These are phyloP conservation scores for Chamaenerion angustifolium DNA, from an alignment of 345 rosid genomes.

Conservation along the genomic window DNA sequence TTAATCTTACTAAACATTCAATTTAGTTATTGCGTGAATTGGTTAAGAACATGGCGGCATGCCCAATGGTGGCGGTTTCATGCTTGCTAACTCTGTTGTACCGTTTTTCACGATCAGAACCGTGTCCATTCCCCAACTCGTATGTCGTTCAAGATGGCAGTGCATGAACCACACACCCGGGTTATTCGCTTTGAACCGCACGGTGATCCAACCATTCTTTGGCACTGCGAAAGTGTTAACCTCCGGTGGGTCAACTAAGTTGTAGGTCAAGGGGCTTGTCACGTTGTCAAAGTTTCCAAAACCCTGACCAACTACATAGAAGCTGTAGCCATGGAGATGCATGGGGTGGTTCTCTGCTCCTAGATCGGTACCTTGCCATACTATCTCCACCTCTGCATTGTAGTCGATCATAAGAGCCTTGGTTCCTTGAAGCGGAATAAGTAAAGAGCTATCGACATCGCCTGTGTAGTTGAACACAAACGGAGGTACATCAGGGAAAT, in stretches of 20 bases:
- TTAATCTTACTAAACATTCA: too few species aligned
- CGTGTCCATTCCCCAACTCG: conserved; percentile 30
- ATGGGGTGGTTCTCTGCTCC: conserved; percentile 16
- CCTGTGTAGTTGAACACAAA: conserved; percentile 6
- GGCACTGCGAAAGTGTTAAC: conserved; percentile 13
- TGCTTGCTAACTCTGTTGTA: background rate
- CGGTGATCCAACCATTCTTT: conserved; percentile 13
- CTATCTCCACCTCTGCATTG: conserved; percentile 23
- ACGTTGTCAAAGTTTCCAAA: conserved; percentile 8
- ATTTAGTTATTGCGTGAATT: too few species aligned
- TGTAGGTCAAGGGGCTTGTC: conserved; percentile 7
- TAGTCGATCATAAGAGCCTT: conserved; percentile 16
- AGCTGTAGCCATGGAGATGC: conserved; percentile 18
- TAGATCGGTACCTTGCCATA: conserved; percentile 31
- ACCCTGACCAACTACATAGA: conserved; percentile 12
- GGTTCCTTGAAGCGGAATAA: conserved; percentile 7
- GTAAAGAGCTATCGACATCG: background rate
- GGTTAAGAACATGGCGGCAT: conserved; percentile 21
- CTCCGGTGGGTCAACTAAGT: conserved; percentile 11
- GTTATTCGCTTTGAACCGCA: conserved; percentile 12
- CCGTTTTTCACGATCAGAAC: conserved; percentile 23
- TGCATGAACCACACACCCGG: conserved; percentile 33
- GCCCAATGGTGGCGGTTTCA: conserved; percentile 23
- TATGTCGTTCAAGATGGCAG: conserved; percentile 31
- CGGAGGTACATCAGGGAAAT: conserved; percentile 5